Percentiles rank a stretch among this genome's conserved stretches.
phyloP scores from a whole-genome alignment of 495 filamentous ascomycete genomes.

The Trichoderma reesei region DNA sequence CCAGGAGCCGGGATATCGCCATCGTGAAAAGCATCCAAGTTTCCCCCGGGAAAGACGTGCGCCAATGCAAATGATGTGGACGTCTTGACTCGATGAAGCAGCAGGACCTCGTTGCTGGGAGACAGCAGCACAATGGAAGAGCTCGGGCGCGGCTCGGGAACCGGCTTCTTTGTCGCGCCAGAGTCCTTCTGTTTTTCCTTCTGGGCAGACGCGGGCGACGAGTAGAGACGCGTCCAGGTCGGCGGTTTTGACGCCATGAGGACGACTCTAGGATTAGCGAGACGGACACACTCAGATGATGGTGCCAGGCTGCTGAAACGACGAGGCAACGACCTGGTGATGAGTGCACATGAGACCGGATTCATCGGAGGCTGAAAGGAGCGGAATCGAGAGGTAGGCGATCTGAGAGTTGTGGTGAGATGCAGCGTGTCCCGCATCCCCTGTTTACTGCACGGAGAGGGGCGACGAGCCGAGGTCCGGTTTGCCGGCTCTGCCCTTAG shows the following conservation, averaged over 20 bases:
- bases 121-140: slow-evolving; percentile 77
- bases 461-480: background rate
- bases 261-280: background rate
- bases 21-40: slow-evolving; percentile 62
- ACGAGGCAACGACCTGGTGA: background rate
- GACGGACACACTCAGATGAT: background rate
- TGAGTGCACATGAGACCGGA: background rate
- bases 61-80: slow-evolving; percentile 81
- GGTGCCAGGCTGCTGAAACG: background rate
- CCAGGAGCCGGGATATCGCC: slow-evolving; percentile 44
- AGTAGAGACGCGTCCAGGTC: background rate
- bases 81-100: slow-evolving; percentile 74
- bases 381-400: background rate
- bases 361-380: background rate
- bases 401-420: background rate
- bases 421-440: background rate
- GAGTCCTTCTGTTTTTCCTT: background rate
- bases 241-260: background rate
- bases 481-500: background rate
- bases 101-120: slow-evolving; percentile 72
- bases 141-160: slow-evolving; percentile 13
- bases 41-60: slow-evolving; percentile 95
- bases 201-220: background rate
- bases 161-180: background rate
- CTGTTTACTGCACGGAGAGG: background rate